Evolutionary conservation across 106 monocot species (phyloP), one percentile per base, ranked within the genome.

Genomic region (Apostasia shenzhenica): DNA sequence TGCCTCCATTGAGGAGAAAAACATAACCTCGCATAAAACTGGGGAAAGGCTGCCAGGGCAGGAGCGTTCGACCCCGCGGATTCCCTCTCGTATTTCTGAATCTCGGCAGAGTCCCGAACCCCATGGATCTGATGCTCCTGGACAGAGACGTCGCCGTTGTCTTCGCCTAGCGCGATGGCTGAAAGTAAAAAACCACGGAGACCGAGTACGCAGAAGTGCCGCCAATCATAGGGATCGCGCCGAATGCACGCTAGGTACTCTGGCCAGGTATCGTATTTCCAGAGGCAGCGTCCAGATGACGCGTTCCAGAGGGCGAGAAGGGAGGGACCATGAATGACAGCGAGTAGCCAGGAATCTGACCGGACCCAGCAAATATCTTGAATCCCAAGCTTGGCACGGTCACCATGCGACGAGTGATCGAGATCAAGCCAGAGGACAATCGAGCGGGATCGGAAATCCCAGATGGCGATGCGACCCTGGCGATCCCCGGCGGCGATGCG

Each of bases 291-390:
- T 14, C 76, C 87, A 37, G 85, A 45, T 54, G 85, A 54, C 39
- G 85, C 56, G 57, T 93, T 71, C 99, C 99, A 99, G 53, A 99
- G 73, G 14, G 73, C 68, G 61, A 99, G 63, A 45, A 93, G 75
- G 8, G 83, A 99, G 44, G 82, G 83, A 3, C 99, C 99, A 57
- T 80, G 84, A 68, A 99, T 76, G 45, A 87, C 79, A 12, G 83
- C 92, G 13, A 99, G 77, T 71, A 90, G 78, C 90, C 87, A 93
- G 55, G 83, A 73, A 41, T 82, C 76, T 14, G 87, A 79, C 2
- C 71, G 81, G 71, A 99, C 62, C 99, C 99, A 99, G 81, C 99
- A 99, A n/a, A 99, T 78, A 66, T 99, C 93, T 75, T 99, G 99
- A 41, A 99, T 76, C 42, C 93, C 99, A 2, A 85, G 80, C 43